A percentile compares a stretch with the other conserved stretches of the same genome.
These are phyloP conservation scores for Capsicum baccatum DNA, from an alignment of 257 asterid genomes.

Conservation along the genomic window DNA sequence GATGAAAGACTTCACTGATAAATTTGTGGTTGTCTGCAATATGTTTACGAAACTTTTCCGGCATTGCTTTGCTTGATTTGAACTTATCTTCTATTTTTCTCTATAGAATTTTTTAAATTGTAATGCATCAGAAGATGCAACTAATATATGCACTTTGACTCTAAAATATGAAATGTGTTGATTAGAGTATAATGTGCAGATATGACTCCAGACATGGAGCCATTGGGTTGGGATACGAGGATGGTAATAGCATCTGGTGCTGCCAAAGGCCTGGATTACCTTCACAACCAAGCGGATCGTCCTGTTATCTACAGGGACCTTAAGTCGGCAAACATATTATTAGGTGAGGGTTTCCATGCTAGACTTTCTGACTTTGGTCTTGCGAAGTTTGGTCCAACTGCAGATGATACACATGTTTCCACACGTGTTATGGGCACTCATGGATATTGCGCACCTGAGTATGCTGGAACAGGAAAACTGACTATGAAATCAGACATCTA, in stretches of 20 bases:
- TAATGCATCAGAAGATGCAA: not conserved
- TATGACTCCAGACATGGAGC: constrained; percentile 40
- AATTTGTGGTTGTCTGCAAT: not conserved
- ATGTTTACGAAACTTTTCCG: constrained; percentile 1
- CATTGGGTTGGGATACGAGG: constrained; percentile 55
- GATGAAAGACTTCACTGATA: not conserved
- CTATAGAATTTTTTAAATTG: constrained; percentile 8
- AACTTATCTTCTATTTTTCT: not conserved
- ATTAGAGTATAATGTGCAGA: constrained; percentile 34
- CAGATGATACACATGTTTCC: constrained; percentile 51
- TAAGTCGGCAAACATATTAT: constrained; percentile 54
- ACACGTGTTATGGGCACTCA: constrained; percentile 60
- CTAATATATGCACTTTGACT: not conserved
- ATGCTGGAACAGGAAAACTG: constrained; percentile 51
- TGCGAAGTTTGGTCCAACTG: constrained; percentile 54
- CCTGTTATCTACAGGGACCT: constrained; percentile 60
- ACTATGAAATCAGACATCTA: constrained; percentile 53
- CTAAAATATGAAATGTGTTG: not conserved
- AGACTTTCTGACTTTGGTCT: constrained; percentile 63
- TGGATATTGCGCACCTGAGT: constrained; percentile 63
- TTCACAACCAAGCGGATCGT: constrained; percentile 54
- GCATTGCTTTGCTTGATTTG: constrained; percentile 14
- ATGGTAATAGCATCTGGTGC: constrained; percentile 53
- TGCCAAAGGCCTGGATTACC: constrained; percentile 50
- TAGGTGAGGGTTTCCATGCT: constrained; percentile 53